Percentiles rank a stretch among this genome's conserved stretches.
Conservation (phyloP, 129 eudicot species). For the Flaveria robusta region DNA sequence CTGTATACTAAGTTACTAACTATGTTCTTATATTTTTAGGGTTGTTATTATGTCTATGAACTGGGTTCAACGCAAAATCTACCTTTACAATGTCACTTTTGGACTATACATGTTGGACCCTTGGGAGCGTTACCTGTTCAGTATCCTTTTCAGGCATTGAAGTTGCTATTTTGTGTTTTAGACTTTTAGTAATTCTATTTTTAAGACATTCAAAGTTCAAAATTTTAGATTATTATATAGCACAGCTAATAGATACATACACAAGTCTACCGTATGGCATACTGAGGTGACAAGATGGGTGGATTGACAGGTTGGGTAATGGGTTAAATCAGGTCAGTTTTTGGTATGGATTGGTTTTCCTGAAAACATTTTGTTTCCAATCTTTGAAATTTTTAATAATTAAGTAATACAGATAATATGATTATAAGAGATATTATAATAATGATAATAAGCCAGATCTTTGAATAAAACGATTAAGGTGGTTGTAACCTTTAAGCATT, state of each 20-base stretch:
- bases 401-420: not conserved
- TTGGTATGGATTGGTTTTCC: not conserved
- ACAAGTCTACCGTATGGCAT: not conserved
- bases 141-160: slow-evolving; percentile 60
- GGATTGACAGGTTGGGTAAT: not conserved
- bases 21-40: slow-evolving; percentile 25
- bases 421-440: not conserved
- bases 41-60: slow-evolving; percentile 49
- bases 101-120: slow-evolving; percentile 95
- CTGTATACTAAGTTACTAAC: not conserved
- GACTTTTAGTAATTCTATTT: not conserved
- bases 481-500: not conserved
- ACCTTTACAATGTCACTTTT: slow-evolving; percentile 81
- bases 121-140: slow-evolving; percentile 97
- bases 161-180: not conserved
- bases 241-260: not conserved
- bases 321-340: not conserved
- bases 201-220: not conserved
- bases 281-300: not conserved
- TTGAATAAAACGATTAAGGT: not conserved
- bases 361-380: not conserved
- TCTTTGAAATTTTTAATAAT: not conserved
- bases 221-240: no score
- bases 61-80: slow-evolving; percentile 85
- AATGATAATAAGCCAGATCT: not conserved